Percentiles rank a stretch among this genome's conserved stretches.
Evolutionary conservation across 2,329 filamentous ascomycete genomes (phyloP).

Genomic region (Epichloe gansuensis): DNA sequence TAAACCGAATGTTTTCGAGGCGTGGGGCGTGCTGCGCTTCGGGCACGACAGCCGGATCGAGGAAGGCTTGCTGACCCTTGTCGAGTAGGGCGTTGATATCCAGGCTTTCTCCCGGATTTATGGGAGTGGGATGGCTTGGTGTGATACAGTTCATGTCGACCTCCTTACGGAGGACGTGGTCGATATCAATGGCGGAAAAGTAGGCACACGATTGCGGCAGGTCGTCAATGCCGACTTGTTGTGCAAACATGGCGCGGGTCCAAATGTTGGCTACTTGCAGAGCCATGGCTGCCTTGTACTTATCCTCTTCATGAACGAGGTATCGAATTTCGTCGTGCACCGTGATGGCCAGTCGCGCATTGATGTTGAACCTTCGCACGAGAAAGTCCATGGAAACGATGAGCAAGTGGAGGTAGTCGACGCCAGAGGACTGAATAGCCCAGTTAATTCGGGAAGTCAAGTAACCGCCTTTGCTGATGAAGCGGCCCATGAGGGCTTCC

Average conservation of each 20-base stretch:
- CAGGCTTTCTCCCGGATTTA: constrained; percentile 74
- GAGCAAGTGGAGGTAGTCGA: constrained; percentile 91
- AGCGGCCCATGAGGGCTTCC: constrained; percentile 81
- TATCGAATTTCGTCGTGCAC: constrained; percentile 98
- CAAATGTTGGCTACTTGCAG: constrained; percentile 89
- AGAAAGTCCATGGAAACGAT: constrained; percentile 94
- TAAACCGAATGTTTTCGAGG: constrained; percentile 54
- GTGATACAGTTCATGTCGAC: constrained; percentile 97
- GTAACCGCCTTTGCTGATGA: constrained; percentile 79
- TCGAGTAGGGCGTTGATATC: constrained; percentile 70
- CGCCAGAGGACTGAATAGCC: constrained; percentile 95
- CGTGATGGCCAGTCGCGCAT: constrained; percentile 79
- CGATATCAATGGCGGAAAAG: constrained; percentile 91
- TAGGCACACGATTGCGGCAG: constrained; percentile 89
- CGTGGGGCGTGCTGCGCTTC: constrained; percentile 38
- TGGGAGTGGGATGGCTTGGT: constrained; percentile 67
- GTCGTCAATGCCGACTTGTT: constrained; percentile 93
- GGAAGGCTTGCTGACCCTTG: constrained; percentile 54
- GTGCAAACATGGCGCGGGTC: constrained; percentile 94
- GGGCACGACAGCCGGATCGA: constrained; percentile 55
- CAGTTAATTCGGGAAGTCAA: constrained; percentile 97
- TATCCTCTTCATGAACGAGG: constrained; percentile 72
- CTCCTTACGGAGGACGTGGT: constrained; percentile 91
- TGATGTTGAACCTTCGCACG: constrained; percentile 69
- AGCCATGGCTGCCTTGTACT: constrained; percentile 82